Base-by-base conservation (phyloP, 2,329 filamentous ascomycete genomes). In the Gaeumannomyces tritici region DNA sequence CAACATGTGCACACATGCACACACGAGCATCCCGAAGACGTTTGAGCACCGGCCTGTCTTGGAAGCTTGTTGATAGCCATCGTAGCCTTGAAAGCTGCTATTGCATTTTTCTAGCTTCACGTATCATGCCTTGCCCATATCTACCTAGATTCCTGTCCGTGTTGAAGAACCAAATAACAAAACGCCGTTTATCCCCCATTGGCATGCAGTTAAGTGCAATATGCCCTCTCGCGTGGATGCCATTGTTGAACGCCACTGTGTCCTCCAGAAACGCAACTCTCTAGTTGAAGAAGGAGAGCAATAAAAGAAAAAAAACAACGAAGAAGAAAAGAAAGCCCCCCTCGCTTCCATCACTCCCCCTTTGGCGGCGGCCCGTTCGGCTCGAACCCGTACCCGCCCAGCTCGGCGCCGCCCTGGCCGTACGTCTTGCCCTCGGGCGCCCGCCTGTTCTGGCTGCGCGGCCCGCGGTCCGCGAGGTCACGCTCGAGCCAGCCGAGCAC, bases 401-500 rank as follows among this genome's bases (percentile, higher is more conserved):
- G 76, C 31, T 76, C 78, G 62, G 78, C 79, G 26, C 79, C 80
- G 18, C 77, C 78, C 35, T 78, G 76, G 1, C 74, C 75, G 64
- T 86, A 91, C 9, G 85, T 85, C 78, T 83, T 83, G 3, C 88
- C 88, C 74, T 91, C 85, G 4, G 81, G 79, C 0, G 76, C 81
- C 63, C 80, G 75, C 63, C 77, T 77, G 55, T 78, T 77, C 67
- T 84, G 75, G 66, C 79, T 89, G 59, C 93, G 80, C 3, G 93
- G 93, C 0, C 93, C 93, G 67, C 93, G 80, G 67, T 89, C 87
- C 68, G 81, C 78, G 65, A 97, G 75, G 75, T 98, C 93, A 65
- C 89, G 84, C 71, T 85, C 85, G 73, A 99, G 79, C 95, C 95
- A 99, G 62, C 82, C 81, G 67, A 99, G 78, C 33, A 98, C 95